Evolutionary conservation across 78 protist species (phyloP), one percentile per base, ranked within the genome.

Genomic region (Carpediemonas membranifera): DNA sequence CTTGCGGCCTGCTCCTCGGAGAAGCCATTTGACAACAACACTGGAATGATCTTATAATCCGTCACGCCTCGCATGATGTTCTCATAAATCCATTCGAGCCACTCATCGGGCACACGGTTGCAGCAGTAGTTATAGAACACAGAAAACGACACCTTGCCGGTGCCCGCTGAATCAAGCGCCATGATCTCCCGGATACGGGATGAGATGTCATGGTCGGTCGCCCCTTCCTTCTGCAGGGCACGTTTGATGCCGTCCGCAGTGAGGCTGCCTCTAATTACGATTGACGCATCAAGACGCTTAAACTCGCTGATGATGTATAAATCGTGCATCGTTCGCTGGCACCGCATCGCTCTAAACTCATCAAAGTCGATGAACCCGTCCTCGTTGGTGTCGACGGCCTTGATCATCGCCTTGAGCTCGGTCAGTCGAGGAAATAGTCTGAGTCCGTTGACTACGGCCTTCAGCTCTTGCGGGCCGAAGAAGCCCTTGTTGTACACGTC

Each of bases 71-170:
- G 36, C 27, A n/a, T 18, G 44, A 37, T 9, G 28, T 64, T 64
- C 30, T 64, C 69, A 64, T 37, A 35, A 7, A 64, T 35, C 69
- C 69, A 64, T 9, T 13, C 14, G 7, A 64, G 11, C 69, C 69
- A 64, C 30, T 28, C 52, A 64, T 14, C 69, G 11, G 69, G 69
- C 16, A 64, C 18, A 18, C 44, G 19, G 11, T 36, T 36, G 18
- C 27, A 21, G 14, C 44, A 30, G 51, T 27, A 36, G 13, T 64
- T 57, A 39, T 37, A 39, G 9, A 64, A 64, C 35, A 53, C 52
- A 27, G 27, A 39, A 39, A 28, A 64, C 3, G 53, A 36, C 27
- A 64, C 51, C 44, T 64, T 64, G n/a, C 25, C 21, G 13, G 44
- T 57, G 5, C 7, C 7, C 11, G 44, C 52, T 5, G 14, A 53